These are phyloP conservation scores for Diaporthe ampelina DNA, from an alignment of 2,329 filamentous ascomycete genomes.

Conservation along the genomic window DNA sequence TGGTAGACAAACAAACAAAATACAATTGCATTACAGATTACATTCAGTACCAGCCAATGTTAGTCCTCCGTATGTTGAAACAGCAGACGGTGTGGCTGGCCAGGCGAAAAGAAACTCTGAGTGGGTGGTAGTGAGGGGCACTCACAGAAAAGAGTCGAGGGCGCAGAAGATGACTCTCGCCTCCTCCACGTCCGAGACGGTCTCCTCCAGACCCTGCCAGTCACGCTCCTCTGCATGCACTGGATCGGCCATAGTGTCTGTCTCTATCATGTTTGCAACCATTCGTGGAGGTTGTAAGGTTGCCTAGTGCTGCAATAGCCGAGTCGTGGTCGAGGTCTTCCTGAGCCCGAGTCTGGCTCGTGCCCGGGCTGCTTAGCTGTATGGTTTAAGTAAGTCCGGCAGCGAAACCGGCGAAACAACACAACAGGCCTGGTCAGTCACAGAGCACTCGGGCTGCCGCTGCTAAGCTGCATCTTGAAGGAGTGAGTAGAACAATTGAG, in stretches of 20 bases:
- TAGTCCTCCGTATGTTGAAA: not conserved
- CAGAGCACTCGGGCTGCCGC: constrained; percentile 12
- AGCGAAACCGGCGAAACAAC: constrained; percentile 19
- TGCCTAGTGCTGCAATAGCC: not conserved
- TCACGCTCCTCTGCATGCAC: constrained; percentile 52
- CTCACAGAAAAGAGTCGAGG: constrained; percentile 91
- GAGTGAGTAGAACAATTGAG: not conserved
- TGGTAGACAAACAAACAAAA: not conserved
- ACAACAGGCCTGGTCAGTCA: constrained; percentile 22
- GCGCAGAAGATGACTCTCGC: constrained; percentile 83
- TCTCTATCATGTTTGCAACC: constrained; percentile 16
- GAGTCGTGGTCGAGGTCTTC: constrained; percentile 4
- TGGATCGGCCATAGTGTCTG: constrained; percentile 21
- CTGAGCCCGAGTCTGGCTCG: constrained; percentile 10
- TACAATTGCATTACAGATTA: not conserved
- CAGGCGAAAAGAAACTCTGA: not conserved
- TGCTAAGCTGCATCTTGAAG: constrained; percentile 28
- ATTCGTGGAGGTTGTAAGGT: constrained; percentile 14
- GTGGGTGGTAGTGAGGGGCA: constrained; percentile 45
- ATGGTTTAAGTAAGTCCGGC: constrained; percentile 12
- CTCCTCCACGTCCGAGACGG: constrained; percentile 83
- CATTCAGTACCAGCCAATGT: not conserved
- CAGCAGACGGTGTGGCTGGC: not conserved
- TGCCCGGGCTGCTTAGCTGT: constrained; percentile 4
- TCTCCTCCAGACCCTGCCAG: constrained; percentile 75